Conservation (phyloP, 768 basidiomycete species). For the Serpula lacrymans region DNA sequence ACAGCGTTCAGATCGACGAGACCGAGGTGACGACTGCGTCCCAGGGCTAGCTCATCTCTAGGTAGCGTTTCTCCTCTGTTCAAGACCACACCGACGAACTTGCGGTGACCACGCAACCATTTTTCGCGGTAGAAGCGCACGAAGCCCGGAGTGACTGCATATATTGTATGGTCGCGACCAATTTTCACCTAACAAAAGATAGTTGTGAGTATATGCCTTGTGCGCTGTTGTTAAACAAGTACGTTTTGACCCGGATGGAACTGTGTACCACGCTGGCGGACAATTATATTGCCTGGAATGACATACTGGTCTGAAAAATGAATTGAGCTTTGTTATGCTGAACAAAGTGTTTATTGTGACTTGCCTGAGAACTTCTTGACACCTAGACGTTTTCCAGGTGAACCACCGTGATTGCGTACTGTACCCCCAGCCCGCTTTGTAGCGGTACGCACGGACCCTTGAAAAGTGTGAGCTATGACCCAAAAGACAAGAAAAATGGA, state of each 20-base stretch:
- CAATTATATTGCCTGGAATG: constrained; percentile 92
- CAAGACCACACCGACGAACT: constrained; percentile 81
- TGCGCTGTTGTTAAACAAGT: constrained; percentile 26
- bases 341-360: too few species aligned
- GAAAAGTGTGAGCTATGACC: constrained; percentile 4
- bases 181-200: constrained; percentile 64
- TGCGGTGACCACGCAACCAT: constrained; percentile 68
- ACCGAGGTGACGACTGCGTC: constrained; percentile 84
- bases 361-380: constrained; percentile 94
- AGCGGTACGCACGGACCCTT: constrained; percentile 81
- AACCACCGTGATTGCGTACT: constrained; percentile 89
- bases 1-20: constrained; percentile 59
- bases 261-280: constrained; percentile 88
- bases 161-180: constrained; percentile 94
- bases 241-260: constrained; percentile 96
- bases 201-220: constrained; percentile 7
- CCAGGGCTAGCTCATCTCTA: constrained; percentile 65
- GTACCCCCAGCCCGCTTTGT: constrained; percentile 97
- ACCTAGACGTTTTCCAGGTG: constrained; percentile 90
- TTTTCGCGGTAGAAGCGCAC: constrained; percentile 92
- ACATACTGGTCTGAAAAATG: constrained; percentile 74
- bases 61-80: constrained; percentile 84
- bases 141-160: constrained; percentile 84
- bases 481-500: not conserved
- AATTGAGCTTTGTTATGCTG: constrained; percentile 11